Evolutionary conservation across 208 protist species (phyloP).

Genomic region (Willaertia magna): DNA sequence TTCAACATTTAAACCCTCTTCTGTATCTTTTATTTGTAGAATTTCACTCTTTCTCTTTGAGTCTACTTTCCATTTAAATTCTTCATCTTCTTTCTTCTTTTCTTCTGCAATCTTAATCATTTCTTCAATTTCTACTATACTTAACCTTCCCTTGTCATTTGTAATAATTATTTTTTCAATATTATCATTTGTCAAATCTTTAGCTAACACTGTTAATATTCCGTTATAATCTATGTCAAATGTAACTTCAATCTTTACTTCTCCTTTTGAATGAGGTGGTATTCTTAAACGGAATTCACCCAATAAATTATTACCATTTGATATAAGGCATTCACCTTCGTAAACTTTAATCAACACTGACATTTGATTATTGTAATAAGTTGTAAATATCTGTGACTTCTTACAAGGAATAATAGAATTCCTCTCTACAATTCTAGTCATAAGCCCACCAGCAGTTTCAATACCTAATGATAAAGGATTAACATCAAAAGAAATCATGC

Average conservation of each 20-base stretch:
- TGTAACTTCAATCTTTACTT: conserved; percentile 81
- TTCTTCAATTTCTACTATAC: conserved; percentile 76
- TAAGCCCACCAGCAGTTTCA: conserved; percentile 82
- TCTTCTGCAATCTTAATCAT: conserved; percentile 80
- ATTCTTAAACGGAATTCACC: conserved; percentile 88
- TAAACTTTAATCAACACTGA: conserved; percentile 87
- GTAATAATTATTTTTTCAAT: conserved; percentile 49
- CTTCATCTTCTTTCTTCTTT: conserved; percentile 61
- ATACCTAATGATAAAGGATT: conserved; percentile 78
- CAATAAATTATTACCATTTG: conserved; percentile 76
- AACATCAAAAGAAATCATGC: conserved; percentile 67
- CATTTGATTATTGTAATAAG: conserved; percentile 80
- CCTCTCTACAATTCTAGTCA: conserved; percentile 75
- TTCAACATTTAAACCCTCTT: too few relatives aligned
- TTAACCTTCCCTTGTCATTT: conserved; percentile 78
- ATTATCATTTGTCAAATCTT: conserved; percentile 35
- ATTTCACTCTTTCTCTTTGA: too few relatives aligned
- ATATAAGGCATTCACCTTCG: conserved; percentile 85
- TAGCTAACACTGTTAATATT: conserved; percentile 38
- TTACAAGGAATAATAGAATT: conserved; percentile 80
- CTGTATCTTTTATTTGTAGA: conserved; percentile 55
- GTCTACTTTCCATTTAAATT: conserved; percentile 52
- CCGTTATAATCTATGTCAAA: conserved; percentile 71
- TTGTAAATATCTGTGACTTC: conserved; percentile 82
- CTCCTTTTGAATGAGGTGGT: conserved; percentile 59